Percentiles rank a stretch among this genome's conserved stretches.
These are phyloP conservation scores for Claviceps capensis DNA, from an alignment of 2,329 filamentous ascomycete species.

Conservation along the genomic window DNA sequence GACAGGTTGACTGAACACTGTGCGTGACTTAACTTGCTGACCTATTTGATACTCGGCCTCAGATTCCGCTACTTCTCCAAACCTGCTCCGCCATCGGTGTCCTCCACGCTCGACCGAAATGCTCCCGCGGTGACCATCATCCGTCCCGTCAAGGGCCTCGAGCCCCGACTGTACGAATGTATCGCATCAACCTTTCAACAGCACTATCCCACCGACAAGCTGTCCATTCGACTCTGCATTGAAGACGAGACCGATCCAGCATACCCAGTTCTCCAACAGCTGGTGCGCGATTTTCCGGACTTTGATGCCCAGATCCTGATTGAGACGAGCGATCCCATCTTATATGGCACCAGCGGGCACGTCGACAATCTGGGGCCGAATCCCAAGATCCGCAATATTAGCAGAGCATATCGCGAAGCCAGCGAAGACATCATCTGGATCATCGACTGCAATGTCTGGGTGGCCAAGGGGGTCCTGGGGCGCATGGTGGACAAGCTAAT, in stretches of 20 bases:
- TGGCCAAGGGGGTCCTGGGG: conserved; percentile 62
- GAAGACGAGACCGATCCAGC: conserved; percentile 62
- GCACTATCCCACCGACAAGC: conserved; percentile 60
- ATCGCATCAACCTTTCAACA: conserved; percentile 76
- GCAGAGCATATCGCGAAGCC: conserved; percentile 78
- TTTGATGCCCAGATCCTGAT: conserved; percentile 62
- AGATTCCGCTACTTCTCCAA: conserved; percentile 41
- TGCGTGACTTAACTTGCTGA: neutral
- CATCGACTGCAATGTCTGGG: conserved; percentile 93
- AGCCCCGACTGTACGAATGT: conserved; percentile 83
- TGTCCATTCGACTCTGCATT: conserved; percentile 75
- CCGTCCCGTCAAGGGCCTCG: conserved; percentile 83
- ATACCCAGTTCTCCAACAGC: conserved; percentile 54
- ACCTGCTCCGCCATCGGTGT: conserved; percentile 33
- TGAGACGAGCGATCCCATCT: conserved; percentile 65
- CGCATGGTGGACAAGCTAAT: conserved; percentile 82
- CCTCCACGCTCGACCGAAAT: conserved; percentile 33
- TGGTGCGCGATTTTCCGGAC: conserved; percentile 59
- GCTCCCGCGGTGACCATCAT: conserved; percentile 81
- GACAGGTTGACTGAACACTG: neutral
- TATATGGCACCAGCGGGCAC: conserved; percentile 40
- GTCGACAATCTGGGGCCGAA: conserved; percentile 67
- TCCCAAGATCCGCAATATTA: conserved; percentile 97
- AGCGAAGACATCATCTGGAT: conserved; percentile 86
- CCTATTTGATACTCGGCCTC: neutral